Evolutionary conservation across 1,284 basidiomycete species (phyloP).

Genomic region (Pseudozyma hubeiensis): DNA sequence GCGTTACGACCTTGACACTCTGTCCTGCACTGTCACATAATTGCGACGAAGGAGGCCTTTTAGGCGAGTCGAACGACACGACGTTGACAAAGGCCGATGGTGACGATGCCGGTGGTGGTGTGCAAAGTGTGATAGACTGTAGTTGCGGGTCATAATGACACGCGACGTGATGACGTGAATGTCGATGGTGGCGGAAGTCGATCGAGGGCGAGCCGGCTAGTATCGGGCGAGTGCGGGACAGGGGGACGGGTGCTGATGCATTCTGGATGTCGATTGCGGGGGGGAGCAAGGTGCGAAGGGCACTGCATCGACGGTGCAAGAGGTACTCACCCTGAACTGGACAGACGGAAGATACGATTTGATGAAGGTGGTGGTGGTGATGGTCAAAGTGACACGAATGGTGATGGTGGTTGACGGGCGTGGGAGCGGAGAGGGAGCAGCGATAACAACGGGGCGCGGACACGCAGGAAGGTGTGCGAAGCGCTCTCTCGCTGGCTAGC

Average conservation of each 20-base stretch:
- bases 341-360: slow-evolving; percentile 27
- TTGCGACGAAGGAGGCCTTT: too few relatives aligned
- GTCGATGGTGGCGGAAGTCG: neutral
- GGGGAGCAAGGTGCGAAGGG: neutral
- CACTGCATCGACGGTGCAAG: neutral
- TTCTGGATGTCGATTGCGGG: slow-evolving; percentile 21
- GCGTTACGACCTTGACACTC: too few relatives aligned
- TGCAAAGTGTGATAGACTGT: too few relatives aligned
- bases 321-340: slow-evolving; percentile 35
- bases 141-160: too few relatives aligned
- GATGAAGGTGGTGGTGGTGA: slow-evolving; percentile 20
- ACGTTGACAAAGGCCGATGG: too few relatives aligned
- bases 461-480: neutral
- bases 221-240: slow-evolving; percentile 4
- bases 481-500: neutral
- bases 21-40: too few relatives aligned
- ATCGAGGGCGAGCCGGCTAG: neutral
- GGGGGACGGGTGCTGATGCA: neutral
- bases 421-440: slow-evolving; percentile 4
- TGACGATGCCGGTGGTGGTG: too few relatives aligned
- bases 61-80: too few relatives aligned
- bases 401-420: slow-evolving; percentile 25
- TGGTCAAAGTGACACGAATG: slow-evolving; percentile 35
- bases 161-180: neutral
- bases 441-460: slow-evolving; percentile 1